A percentile compares a stretch with the other conserved stretches of the same genome.
Evolutionary conservation across 495 filamentous ascomycete genomes (phyloP).

Genomic region (Xylaria curta): DNA sequence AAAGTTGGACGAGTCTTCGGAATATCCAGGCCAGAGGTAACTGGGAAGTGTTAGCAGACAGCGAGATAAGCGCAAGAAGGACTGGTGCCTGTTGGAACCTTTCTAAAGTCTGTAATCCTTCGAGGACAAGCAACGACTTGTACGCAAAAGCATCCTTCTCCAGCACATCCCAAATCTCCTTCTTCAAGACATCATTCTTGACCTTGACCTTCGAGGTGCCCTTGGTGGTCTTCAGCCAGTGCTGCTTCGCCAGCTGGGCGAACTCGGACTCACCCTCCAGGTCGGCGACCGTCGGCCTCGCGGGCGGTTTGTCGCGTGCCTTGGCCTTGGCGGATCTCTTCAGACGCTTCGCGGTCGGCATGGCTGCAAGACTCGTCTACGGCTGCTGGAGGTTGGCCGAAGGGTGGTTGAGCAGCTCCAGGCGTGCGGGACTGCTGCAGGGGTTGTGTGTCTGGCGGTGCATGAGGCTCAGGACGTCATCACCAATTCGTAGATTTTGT

Average conservation of each 20-base stretch:
- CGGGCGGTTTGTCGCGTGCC: constrained; percentile 41
- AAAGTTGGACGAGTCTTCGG: constrained; percentile 85
- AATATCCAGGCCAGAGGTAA: constrained; percentile 87
- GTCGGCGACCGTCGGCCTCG: constrained; percentile 49
- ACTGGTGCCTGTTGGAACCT: constrained; percentile 55
- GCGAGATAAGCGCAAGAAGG: constrained; percentile 26
- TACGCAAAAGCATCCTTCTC: constrained; percentile 81
- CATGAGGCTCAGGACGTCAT: constrained; percentile 23
- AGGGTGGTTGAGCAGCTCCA: background rate
- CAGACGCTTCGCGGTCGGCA: constrained; percentile 58
- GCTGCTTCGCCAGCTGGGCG: constrained; percentile 78
- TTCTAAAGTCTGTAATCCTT: constrained; percentile 90
- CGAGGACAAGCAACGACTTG: constrained; percentile 78
- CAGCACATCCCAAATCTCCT: constrained; percentile 88
- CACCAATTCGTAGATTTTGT: constrained; percentile 20
- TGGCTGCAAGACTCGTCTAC: constrained; percentile 32
- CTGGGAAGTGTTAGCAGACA: constrained; percentile 16
- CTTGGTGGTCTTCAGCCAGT: constrained; percentile 79
- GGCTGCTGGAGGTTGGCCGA: background rate
- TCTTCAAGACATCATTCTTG: constrained; percentile 84
- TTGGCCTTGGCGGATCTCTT: constrained; percentile 51
- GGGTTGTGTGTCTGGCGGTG: constrained; percentile 3
- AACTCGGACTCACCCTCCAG: constrained; percentile 80
- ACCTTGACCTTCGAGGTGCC: constrained; percentile 66
- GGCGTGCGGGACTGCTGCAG: no score